Evolutionary conservation across 768 basidiomycete genomes (phyloP).

Genomic region (Leucocoprinus birnbaumii): DNA sequence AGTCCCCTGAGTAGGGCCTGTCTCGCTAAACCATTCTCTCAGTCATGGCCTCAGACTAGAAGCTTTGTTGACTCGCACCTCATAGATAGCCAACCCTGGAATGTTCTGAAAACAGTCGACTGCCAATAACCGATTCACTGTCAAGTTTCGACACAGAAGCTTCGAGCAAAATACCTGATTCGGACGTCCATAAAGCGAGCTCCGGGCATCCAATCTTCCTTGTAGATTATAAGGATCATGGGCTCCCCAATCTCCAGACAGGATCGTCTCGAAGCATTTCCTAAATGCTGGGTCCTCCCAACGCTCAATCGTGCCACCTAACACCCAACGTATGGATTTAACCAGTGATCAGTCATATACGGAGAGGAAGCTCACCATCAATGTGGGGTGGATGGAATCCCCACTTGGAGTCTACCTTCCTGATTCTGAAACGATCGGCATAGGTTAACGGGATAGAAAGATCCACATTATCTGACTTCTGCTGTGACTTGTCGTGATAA

Average conservation of each 20-base stretch:
- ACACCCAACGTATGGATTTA: background rate
- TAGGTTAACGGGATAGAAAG: conserved; percentile 54
- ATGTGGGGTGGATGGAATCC: conserved; percentile 39
- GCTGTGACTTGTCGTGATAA: conserved; percentile 43
- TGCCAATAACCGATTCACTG: conserved; percentile 16
- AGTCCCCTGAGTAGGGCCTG: conserved; percentile 67
- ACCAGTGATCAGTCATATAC: background rate
- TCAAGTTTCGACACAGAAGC: background rate
- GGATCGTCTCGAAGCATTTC: conserved; percentile 57
- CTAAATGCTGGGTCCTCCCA: conserved; percentile 65
- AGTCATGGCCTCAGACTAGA: background rate
- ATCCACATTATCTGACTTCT: conserved; percentile 26
- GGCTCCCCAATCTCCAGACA: conserved; percentile 56
- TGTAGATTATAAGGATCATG: conserved; percentile 69
- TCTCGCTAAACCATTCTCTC: conserved; percentile 50
- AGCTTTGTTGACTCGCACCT: conserved; percentile 34
- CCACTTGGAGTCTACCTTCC: conserved; percentile 64
- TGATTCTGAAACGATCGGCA: conserved; percentile 72
- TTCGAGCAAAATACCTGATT: conserved; percentile 34
- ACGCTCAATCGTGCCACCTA: conserved; percentile 52
- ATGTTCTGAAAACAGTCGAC: conserved; percentile 56
- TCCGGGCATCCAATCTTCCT: conserved; percentile 56
- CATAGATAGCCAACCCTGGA: conserved; percentile 78
- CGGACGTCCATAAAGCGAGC: conserved; percentile 58
- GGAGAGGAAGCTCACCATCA: conserved; percentile 39